phyloP scores from a whole-genome alignment of 192 early-diverging fungal species.

The Rhizoclosmatium globosum region DNA sequence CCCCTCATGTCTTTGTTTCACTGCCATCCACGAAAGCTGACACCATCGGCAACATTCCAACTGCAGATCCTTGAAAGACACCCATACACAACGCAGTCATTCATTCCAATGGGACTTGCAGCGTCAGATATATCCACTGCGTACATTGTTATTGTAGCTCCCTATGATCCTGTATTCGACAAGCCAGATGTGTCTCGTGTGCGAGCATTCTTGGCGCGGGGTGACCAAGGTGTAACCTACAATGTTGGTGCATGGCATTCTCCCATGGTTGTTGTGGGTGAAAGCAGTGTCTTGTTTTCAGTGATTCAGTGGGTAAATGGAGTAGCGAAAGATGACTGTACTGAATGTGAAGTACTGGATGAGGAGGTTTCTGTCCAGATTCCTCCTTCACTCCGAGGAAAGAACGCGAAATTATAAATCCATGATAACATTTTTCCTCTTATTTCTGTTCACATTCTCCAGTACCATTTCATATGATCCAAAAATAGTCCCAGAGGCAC shows the following conservation, averaged over 20 bases:
- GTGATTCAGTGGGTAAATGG: slow-evolving; percentile 79
- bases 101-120: slow-evolving; percentile 71
- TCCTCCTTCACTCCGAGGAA: not conserved
- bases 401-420: too few species aligned
- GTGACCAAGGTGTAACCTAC: slow-evolving; percentile 82
- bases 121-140: not conserved
- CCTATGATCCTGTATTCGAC: slow-evolving; percentile 48
- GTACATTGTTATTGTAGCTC: slow-evolving; percentile 79
- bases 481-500: slow-evolving; percentile 27
- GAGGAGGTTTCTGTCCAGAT: not conserved
- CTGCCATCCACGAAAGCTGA: slow-evolving; percentile 11
- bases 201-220: slow-evolving; percentile 72
- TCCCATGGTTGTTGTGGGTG: slow-evolving; percentile 78
- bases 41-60: slow-evolving; percentile 33
- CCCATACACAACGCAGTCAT: slow-evolving; percentile 79
- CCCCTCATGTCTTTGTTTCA: slow-evolving; percentile 5
- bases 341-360: slow-evolving; percentile 57
- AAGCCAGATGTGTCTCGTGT: slow-evolving; percentile 73
- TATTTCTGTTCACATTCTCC: slow-evolving; percentile 15
- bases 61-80: slow-evolving; percentile 77
- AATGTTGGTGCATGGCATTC: slow-evolving; percentile 83
- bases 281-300: slow-evolving; percentile 64
- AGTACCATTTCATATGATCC: slow-evolving; percentile 22
- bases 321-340: slow-evolving; percentile 74
- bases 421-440: too few species aligned